Percentiles rank a stretch among this genome's conserved stretches.
Conservation (phyloP, 768 basidiomycete genomes). For the Pilatotrama ljubarskyi region DNA sequence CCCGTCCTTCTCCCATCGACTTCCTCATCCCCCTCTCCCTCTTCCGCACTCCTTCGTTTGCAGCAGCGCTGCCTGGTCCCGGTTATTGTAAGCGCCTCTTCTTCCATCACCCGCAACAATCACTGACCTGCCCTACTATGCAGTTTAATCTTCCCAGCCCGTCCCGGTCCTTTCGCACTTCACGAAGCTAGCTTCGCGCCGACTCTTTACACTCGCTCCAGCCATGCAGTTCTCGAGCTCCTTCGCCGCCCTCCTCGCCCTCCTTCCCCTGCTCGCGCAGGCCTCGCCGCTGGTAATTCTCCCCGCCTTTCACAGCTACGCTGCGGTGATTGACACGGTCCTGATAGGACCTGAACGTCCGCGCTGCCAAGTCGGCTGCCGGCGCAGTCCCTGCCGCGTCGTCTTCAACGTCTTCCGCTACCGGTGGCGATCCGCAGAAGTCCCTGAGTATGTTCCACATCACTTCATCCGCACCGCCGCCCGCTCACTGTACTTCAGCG, state of each 20-base stretch:
- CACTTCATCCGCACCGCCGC: neutral
- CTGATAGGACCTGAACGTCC: neutral
- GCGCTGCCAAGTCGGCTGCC: conserved; percentile 2
- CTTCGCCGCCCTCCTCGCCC: conserved; percentile 40
- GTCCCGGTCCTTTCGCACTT: conserved; percentile 25
- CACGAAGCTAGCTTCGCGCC: conserved; percentile 30
- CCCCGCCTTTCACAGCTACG: neutral
- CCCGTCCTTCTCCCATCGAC: conserved; percentile 25
- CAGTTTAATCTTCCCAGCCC: conserved; percentile 25
- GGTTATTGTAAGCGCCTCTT: conserved; percentile 33
- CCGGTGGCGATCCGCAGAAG: conserved; percentile 43
- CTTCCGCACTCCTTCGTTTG: conserved; percentile 28
- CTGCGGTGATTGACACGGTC: neutral
- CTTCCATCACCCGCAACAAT: conserved; percentile 16
- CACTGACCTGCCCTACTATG: conserved; percentile 18
- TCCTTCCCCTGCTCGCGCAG: conserved; percentile 40
- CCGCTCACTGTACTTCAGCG: conserved; percentile 21
- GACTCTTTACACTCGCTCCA: conserved; percentile 30
- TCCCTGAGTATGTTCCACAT: conserved; percentile 37
- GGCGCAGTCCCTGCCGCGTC: conserved; percentile 17
- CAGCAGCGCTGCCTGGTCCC: conserved; percentile 56
- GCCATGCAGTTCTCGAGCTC: conserved; percentile 53
- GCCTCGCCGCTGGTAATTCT: conserved; percentile 28
- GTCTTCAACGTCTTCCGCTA: conserved; percentile 14
- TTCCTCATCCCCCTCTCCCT: conserved; percentile 27